These are phyloP conservation scores for Pholiota molesta DNA, from an alignment of 768 basidiomycete genomes.

Conservation along the genomic window DNA sequence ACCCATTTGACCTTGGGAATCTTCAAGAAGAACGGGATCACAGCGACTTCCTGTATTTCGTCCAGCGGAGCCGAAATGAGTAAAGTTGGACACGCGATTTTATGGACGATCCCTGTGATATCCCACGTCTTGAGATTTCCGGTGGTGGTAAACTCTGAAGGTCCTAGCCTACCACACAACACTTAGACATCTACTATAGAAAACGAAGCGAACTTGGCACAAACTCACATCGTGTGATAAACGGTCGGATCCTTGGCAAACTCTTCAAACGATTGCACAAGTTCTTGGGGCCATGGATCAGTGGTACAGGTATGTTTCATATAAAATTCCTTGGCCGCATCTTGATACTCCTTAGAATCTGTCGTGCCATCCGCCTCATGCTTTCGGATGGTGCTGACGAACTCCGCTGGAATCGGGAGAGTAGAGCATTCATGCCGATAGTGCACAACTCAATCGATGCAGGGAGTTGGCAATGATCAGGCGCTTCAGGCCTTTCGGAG, in stretches of 20 bases:
- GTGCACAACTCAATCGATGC: conserved; percentile 33
- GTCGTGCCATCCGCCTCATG: conserved; percentile 30
- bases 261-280: conserved; percentile 26
- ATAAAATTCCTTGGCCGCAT: conserved; percentile 30
- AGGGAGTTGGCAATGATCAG: conserved; percentile 36
- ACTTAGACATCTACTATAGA: too few species aligned
- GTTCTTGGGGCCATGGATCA: conserved; percentile 35
- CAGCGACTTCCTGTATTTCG: conserved; percentile 21
- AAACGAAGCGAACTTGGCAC: not conserved
- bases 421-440: conserved; percentile 25
- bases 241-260: conserved; percentile 34
- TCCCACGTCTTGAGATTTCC: conserved; percentile 25
- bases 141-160: conserved; percentile 34
- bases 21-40: conserved; percentile 19
- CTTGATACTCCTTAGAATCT: conserved; percentile 33
- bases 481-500: conserved; percentile 24
- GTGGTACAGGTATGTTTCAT: conserved; percentile 36
- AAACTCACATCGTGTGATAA: conserved; percentile 33
- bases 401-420: conserved; percentile 28
- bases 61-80: conserved; percentile 26
- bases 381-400: conserved; percentile 29
- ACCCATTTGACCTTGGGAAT: conserved; percentile 25
- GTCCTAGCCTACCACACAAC: conserved; percentile 33
- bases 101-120: conserved; percentile 23
- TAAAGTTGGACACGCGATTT: conserved; percentile 24